Base-by-base conservation (phyloP, 257 asterid genomes). In the Primulina eburnea region DNA sequence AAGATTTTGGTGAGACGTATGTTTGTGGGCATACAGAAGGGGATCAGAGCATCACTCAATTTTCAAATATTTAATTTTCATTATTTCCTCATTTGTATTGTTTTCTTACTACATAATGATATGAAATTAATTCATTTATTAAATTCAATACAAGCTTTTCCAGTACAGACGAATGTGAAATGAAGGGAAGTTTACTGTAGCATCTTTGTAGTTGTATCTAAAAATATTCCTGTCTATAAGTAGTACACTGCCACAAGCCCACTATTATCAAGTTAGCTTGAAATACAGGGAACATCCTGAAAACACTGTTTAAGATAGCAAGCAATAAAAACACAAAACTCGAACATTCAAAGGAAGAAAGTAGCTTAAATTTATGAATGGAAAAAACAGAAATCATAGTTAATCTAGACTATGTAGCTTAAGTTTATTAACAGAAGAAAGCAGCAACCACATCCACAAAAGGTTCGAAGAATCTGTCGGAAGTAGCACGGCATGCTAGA, bases 241-340 rank as follows among this genome's bases (percentile, higher is more conserved):
- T 87, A 81, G 85, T 90, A 89, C 78, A 90, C 96, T 34, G 85
- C 81, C 65, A 88, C 92, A 70, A 91, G 91, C 56, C 93, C 96
- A 56, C 89, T 97, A 78, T 94, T 91, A 88, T 94, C 97, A 26
- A 85, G 96, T 50, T 70, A 94, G 78, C 86, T 84, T 88, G 88
- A 91, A 97, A 84, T 91, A 84, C 80, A 78, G 77, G 74, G 88
- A 79, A 80, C 97, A 91, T 50, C 99, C 97, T 67, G 92, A 71
- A 76, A 97, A 91, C 97, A 87, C 70, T 68, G 61, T 72, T 81
- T 29, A 71, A 28, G 64, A 68, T 66, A 72, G 72, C 53, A 43
- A 61, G 76, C 55, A 64, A 64, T 35, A 50, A 21, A 40, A 29
- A 43, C 38, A 64, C 29, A 6, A 18, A 20, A 47, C n/a, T 5